Evolutionary conservation across 139 green algal genomes (phyloP).

Genomic region (Chlorella sorokiniana): DNA sequence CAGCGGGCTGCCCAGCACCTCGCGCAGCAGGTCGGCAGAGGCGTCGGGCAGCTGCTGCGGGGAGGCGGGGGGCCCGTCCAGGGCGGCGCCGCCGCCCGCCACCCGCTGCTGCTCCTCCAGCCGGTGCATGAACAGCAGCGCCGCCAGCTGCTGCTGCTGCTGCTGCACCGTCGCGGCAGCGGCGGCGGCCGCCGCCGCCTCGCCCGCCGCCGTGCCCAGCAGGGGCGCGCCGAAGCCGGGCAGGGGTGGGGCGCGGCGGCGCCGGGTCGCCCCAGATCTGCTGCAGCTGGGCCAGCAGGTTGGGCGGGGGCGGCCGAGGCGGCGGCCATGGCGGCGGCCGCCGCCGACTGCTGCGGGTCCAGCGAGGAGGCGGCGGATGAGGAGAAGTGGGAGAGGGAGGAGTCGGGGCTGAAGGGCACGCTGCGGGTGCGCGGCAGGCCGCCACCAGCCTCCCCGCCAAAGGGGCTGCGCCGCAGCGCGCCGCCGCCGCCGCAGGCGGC

Average conservation of each 20-base stretch:
- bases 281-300: slow-evolving; percentile 28
- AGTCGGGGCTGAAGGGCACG: slow-evolving; percentile 1
- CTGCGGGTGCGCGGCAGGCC: neutral
- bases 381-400: neutral
- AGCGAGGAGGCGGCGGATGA: neutral
- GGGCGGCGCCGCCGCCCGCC: neutral
- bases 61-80: neutral
- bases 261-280: slow-evolving; percentile 23
- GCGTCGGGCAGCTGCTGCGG: slow-evolving; percentile 13
- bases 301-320: neutral
- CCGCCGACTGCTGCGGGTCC: neutral
- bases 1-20: slow-evolving; percentile 25
- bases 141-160: slow-evolving; percentile 24
- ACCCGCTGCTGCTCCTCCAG: slow-evolving; percentile 21
- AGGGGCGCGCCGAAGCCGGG: neutral
- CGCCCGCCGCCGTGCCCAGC: neutral
- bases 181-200: neutral
- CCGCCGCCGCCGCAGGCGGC: neutral
- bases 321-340: neutral
- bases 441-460: neutral
- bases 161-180: slow-evolving; percentile 1
- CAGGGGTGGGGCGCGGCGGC: neutral
- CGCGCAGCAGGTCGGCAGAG: slow-evolving; percentile 14
- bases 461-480: neutral
- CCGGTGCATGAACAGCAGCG: slow-evolving; percentile 18